phyloP scores from a whole-genome alignment of 2,329 filamentous ascomycete genomes.

The Dothideomycetes sp. region DNA sequence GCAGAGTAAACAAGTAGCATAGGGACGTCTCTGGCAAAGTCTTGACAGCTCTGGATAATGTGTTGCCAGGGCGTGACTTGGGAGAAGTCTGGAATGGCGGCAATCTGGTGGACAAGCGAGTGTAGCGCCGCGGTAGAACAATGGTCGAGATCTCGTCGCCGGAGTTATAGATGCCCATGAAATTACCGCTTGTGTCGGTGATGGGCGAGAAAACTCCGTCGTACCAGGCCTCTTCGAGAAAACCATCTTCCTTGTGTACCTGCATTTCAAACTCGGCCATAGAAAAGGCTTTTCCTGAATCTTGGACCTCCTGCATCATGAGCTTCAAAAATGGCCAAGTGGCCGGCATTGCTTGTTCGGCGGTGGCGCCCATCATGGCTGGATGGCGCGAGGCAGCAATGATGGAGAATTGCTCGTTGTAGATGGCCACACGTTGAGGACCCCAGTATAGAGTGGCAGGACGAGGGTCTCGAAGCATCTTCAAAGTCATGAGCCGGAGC shows the following conservation, averaged over 20 bases:
- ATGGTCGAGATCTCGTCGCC: constrained; percentile 3
- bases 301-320: constrained; percentile 1
- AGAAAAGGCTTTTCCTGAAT: background rate
- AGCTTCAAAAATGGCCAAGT: constrained; percentile 1
- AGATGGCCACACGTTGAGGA: background rate
- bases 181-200: background rate
- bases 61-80: background rate
- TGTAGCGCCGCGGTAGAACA: background rate
- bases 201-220: constrained; percentile 7
- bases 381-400: constrained; percentile 3
- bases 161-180: constrained; percentile 1
- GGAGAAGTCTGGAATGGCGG: background rate
- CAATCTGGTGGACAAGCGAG: background rate
- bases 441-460: constrained; percentile 5
- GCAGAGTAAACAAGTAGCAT: constrained; percentile 5
- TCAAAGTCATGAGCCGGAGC: background rate
- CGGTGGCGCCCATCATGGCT: constrained; percentile 6
- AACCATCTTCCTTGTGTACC: constrained; percentile 6
- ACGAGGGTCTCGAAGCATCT: constrained; percentile 3
- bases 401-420: background rate
- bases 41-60: background rate
- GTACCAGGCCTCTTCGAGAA: constrained; percentile 11
- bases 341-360: constrained; percentile 1
- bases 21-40: constrained; percentile 1
- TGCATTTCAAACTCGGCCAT: constrained; percentile 6